Evolutionary conservation across 371 early-diverging fungal species (phyloP), one percentile per base, ranked within the genome.

Genomic region (Capniomyces stellatus): DNA sequence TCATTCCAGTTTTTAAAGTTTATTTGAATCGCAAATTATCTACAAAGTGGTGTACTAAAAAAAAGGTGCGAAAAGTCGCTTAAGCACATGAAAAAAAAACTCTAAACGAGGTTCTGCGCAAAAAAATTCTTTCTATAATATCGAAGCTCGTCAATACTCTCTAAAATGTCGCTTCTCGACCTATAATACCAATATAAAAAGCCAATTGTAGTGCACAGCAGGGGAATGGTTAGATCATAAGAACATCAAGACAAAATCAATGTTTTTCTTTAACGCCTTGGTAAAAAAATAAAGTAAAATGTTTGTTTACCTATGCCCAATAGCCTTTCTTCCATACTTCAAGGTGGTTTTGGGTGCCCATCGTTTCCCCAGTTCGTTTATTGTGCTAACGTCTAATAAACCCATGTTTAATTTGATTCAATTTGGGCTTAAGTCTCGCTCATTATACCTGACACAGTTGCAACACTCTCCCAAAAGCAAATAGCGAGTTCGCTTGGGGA

Each of bases 81-180:
- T n/a, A n/a, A n/a, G n/a, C n/a, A n/a, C n/a, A n/a, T n/a, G n/a
- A n/a, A n/a, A 27, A 49, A 23, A 46, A 28, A 27, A n/a, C 28
- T 29, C 30, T 28, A 49, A n/a, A 4, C 30, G n/a, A 49, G 49
- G 4, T 49, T 49, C 13, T 49, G 3, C 10, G 49, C 46, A 27
- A 83, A 85, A 1, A 82, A 62, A 43, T 69, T 59, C 8, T 68
- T 35, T 3, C 73, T 73, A 60, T 88, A 94, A 55, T 78, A 83
- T 54, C 76, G 68, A 19, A 94, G 71, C 66, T 93, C 93, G 3
- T 75, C 75, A 52, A 94, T 90, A 44, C 87, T 86, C 58, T 91
- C 94, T 24, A 77, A 65, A 55, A 93, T 91, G 59, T 94, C 95
- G 57, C 86, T 92, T 56, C 92, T 54, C 2, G 95, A 90, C 29